Evolutionary conservation across 2,329 filamentous ascomycete species (phyloP).

Genomic region (Claviceps quebecensis): DNA sequence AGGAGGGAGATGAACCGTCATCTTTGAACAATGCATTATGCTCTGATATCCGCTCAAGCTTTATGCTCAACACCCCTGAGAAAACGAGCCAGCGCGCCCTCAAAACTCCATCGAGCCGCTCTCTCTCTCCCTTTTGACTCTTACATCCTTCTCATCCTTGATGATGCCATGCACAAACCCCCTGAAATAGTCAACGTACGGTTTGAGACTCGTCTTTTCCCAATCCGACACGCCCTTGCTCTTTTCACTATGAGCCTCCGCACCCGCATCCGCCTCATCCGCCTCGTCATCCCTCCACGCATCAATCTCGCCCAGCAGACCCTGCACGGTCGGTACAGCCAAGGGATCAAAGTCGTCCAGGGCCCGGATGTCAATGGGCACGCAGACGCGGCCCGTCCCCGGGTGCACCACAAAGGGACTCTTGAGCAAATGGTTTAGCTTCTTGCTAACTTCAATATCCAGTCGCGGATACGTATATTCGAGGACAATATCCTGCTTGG

Average conservation of each 20-base stretch:
- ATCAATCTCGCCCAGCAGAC: conserved; percentile 75
- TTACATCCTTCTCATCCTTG: conserved; percentile 53
- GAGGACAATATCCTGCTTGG: conserved; percentile 89
- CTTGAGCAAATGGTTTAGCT: conserved; percentile 95
- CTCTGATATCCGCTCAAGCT: neutral
- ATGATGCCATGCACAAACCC: conserved; percentile 65
- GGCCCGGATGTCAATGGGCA: conserved; percentile 66
- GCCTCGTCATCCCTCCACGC: conserved; percentile 46
- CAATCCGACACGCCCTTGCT: conserved; percentile 54
- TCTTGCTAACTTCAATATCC: conserved; percentile 94
- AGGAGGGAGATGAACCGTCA: neutral
- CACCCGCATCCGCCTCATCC: conserved; percentile 16
- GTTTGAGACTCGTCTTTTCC: conserved; percentile 92
- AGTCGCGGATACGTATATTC: conserved; percentile 97
- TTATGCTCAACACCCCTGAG: neutral
- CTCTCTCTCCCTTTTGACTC: conserved; percentile 42
- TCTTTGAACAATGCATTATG: neutral
- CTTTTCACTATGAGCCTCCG: conserved; percentile 24
- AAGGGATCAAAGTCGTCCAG: conserved; percentile 80
- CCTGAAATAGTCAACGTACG: conserved; percentile 82
- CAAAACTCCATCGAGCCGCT: conserved; percentile 41
- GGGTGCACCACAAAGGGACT: conserved; percentile 94
- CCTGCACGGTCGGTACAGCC: conserved; percentile 74
- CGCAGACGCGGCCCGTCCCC: conserved; percentile 84
- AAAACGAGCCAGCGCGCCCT: neutral